These are phyloP conservation scores for Schizonepeta tenuifolia DNA, from an alignment of 257 asterid species.

Conservation along the genomic window DNA sequence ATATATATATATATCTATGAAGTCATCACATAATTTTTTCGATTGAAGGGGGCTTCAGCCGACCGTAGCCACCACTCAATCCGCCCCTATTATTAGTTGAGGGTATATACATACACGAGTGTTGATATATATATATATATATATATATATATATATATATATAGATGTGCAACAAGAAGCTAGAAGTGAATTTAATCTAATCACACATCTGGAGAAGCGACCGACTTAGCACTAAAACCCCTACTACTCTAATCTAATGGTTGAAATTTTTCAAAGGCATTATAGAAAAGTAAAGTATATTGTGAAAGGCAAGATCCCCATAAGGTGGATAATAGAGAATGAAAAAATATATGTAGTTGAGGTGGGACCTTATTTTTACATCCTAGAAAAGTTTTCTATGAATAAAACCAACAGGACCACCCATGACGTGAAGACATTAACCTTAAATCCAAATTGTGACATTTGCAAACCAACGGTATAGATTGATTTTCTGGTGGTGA, in stretches of 20 bases:
- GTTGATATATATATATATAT: no score
- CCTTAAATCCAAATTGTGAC: conserved; percentile 27
- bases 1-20: no score
- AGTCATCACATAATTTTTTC: no score
- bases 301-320: conserved; percentile 13
- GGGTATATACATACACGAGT: no score
- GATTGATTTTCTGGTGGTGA: conserved; percentile 22
- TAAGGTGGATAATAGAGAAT: conserved; percentile 18
- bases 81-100: no score
- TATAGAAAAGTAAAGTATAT: conserved; percentile 24
- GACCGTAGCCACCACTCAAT: no score
- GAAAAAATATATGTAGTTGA: conserved; percentile 30
- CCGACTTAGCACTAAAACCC: background rate
- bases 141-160: no score
- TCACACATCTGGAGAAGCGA: no score
- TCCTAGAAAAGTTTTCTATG: conserved; percentile 36
- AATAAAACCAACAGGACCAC: conserved; percentile 44
- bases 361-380: conserved; percentile 41
- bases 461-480: conserved; percentile 13
- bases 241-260: background rate
- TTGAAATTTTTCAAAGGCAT: conserved; percentile 19
- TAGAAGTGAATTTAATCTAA: no score
- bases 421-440: conserved; percentile 26
- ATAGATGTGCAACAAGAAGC: no score
- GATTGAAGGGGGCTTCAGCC: no score